These are phyloP conservation scores for Cyclotella kingstonii DNA, from an alignment of 108 stramenopile genomes.

Conservation along the genomic window DNA sequence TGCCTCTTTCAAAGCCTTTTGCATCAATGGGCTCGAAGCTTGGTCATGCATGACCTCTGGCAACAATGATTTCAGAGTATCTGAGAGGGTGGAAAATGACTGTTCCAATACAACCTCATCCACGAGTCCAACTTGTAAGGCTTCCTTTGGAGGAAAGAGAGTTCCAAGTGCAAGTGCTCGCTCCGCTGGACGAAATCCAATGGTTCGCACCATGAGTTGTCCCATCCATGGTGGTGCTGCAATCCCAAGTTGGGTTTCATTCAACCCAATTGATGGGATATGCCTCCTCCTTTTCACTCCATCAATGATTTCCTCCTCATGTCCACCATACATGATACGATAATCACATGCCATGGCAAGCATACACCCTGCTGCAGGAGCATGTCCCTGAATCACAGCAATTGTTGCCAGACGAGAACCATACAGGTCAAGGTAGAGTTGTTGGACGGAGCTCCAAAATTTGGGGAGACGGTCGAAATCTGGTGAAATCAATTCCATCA, in stretches of 20 bases:
- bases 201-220: conserved; percentile 48
- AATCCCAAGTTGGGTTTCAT: conserved; percentile 82
- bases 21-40: conserved; percentile 28
- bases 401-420: conserved; percentile 66
- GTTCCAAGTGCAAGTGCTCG: conserved; percentile 64
- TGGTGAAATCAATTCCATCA: conserved; percentile 68
- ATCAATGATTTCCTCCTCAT: background rate
- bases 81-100: conserved; percentile 3
- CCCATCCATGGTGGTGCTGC: conserved; percentile 60
- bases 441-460: conserved; percentile 83
- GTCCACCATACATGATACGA: conserved; percentile 59
- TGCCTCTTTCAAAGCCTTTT: conserved; percentile 36
- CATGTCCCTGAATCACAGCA: conserved; percentile 73
- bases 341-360: conserved; percentile 86
- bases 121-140: conserved; percentile 64
- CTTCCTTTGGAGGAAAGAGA: conserved; percentile 60
- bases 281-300: conserved; percentile 7
- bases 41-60: conserved; percentile 23
- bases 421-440: conserved; percentile 81
- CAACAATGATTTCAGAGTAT: conserved; percentile 18
- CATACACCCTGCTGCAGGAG: conserved; percentile 89
- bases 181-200: conserved; percentile 81
- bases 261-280: conserved; percentile 67
- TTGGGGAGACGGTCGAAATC: conserved; percentile 48
- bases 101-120: conserved; percentile 61